Evolutionary conservation across 2,329 filamentous ascomycete species (phyloP).

Genomic region (Grosmannia serpens): DNA sequence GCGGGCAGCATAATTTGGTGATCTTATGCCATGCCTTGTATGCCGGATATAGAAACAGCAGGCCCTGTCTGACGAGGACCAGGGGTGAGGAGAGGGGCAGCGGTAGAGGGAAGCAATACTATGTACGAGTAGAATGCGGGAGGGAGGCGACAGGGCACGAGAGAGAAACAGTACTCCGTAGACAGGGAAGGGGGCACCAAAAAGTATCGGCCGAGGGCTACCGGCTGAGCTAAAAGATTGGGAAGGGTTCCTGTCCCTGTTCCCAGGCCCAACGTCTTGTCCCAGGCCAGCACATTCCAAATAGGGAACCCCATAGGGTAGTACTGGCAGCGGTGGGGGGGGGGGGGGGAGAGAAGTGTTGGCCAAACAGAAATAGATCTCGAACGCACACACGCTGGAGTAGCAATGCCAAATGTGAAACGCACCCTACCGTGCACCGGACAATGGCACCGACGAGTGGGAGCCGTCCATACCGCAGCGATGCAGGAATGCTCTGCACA

Average conservation of each 20-base stretch:
- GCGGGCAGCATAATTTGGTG: constrained; percentile 44
- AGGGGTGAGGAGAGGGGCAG: not conserved
- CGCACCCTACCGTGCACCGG: not conserved
- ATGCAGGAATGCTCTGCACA: too few species aligned
- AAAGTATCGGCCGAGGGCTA: too few species aligned
- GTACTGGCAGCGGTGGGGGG: not conserved
- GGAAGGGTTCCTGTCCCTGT: too few species aligned
- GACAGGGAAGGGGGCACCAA: not conserved
- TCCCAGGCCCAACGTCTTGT: too few species aligned
- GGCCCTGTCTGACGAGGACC: constrained; percentile 16
- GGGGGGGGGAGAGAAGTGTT: not conserved
- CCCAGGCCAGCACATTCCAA: too few species aligned
- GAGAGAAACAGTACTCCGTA: not conserved
- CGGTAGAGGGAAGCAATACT: not conserved
- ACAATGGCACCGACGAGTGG: too few species aligned
- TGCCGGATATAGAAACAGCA: constrained; percentile 39
- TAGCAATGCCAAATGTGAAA: not conserved
- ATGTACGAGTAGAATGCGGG: not conserved
- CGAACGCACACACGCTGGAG: not conserved
- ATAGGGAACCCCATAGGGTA: too few species aligned
- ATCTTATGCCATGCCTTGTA: constrained; percentile 44
- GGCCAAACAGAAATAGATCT: not conserved
- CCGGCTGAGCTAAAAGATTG: too few species aligned
- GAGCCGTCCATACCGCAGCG: too few species aligned
- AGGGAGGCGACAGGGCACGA: not conserved